A percentile compares a stretch with the other conserved stretches of the same genome.
Evolutionary conservation across 805 yeast genomes (phyloP).

Genomic region (Schwanniomyces occidentalis): DNA sequence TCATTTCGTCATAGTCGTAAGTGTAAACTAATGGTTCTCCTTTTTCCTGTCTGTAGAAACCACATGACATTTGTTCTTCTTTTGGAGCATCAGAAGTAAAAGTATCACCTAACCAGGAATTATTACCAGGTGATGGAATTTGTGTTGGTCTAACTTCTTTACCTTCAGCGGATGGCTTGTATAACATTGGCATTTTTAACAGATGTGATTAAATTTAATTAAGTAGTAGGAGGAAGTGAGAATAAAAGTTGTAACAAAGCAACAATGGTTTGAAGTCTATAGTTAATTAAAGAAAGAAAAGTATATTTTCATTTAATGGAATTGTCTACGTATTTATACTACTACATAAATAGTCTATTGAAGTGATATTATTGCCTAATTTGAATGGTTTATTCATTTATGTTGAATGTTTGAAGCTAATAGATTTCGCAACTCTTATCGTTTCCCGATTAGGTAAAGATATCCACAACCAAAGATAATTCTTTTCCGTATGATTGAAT

Average conservation of each 20-base stretch:
- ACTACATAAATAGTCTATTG: no score
- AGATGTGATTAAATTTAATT: slow-evolving; percentile 21
- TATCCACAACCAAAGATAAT: no score
- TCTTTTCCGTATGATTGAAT: no score
- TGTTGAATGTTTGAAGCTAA: background rate
- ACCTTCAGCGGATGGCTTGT: slow-evolving; percentile 54
- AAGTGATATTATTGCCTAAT: no score
- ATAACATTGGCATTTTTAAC: slow-evolving; percentile 51
- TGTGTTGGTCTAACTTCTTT: slow-evolving; percentile 55
- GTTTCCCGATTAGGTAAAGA: slow-evolving; percentile 1
- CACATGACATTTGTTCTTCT: slow-evolving; percentile 62
- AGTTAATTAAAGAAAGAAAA: background rate
- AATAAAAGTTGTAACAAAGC: background rate
- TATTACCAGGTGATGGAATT: slow-evolving; percentile 64
- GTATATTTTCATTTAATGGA: no score
- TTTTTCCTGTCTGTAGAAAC: slow-evolving; percentile 67
- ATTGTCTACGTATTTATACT: no score
- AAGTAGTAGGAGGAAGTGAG: slow-evolving; percentile 18
- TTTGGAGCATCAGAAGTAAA: slow-evolving; percentile 61
- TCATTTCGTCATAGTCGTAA: slow-evolving; percentile 67
- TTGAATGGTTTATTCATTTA: background rate
- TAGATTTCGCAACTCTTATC: background rate
- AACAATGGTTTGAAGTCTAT: background rate
- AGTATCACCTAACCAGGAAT: slow-evolving; percentile 68
- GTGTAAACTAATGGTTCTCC: slow-evolving; percentile 70